Conservation (phyloP, 306 rosid genomes). For the Gastrolobium bilobum region DNA sequence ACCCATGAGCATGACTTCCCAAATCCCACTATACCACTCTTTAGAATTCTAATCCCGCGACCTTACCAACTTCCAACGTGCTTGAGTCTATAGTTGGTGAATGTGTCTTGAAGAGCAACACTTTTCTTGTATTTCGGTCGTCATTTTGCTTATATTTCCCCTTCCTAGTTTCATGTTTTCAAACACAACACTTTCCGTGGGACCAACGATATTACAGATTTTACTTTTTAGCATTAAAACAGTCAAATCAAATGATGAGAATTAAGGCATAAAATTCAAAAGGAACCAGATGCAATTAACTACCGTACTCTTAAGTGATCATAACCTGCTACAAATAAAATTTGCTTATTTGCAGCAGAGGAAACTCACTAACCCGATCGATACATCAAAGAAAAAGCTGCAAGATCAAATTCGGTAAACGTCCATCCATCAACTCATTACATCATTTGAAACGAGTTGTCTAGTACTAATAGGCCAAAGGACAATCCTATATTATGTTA, state of each 20-base stretch:
- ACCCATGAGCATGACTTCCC: no score
- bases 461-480: background rate
- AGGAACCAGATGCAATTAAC: background rate
- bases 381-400: slow-evolving; percentile 9
- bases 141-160: background rate
- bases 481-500: no score
- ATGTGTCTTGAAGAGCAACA: no score
- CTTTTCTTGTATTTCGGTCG: no score
- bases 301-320: background rate
- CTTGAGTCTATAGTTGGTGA: no score
- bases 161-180: background rate
- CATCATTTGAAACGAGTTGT: background rate
- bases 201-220: background rate
- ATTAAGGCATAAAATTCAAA: background rate
- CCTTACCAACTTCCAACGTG: no score
- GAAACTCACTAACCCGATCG: background rate
- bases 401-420: slow-evolving; percentile 3
- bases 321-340: background rate
- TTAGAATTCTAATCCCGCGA: no score
- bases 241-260: slow-evolving; percentile 19
- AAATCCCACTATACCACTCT: no score
- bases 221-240: background rate
- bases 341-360: background rate
- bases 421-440: slow-evolving; percentile 33
- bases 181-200: background rate